phyloP scores from a whole-genome alignment of 345 rosid genomes.

The Gossypium mustelinum region DNA sequence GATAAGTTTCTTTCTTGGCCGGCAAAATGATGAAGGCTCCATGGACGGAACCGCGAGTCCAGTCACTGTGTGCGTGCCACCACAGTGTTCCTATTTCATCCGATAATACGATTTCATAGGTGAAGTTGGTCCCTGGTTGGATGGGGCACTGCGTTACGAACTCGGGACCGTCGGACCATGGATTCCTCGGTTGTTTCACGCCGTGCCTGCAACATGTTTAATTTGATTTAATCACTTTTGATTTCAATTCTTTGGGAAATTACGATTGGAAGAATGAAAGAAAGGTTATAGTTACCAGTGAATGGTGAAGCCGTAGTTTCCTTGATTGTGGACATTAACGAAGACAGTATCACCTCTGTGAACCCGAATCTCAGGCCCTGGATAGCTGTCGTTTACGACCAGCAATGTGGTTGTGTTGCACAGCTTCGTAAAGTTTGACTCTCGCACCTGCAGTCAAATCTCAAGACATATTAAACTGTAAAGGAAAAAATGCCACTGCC shows the following conservation, averaged over 20 bases:
- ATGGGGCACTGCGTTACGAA: slow-evolving; percentile 17
- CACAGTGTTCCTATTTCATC: slow-evolving; percentile 42
- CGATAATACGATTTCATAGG: slow-evolving; percentile 7
- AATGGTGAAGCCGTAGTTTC: slow-evolving; percentile 28
- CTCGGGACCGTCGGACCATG: neutral
- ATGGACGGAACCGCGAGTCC: slow-evolving; percentile 40
- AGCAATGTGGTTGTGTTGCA: neutral
- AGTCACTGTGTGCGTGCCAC: slow-evolving; percentile 63
- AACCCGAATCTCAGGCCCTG: slow-evolving; percentile 41
- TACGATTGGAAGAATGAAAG: neutral
- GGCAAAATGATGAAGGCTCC: slow-evolving; percentile 37
- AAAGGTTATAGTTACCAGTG: neutral
- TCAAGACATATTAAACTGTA: neutral
- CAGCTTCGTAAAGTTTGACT: neutral
- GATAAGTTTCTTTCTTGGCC: slow-evolving; percentile 20
- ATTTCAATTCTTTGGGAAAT: neutral
- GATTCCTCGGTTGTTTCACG: slow-evolving; percentile 30
- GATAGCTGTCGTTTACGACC: slow-evolving; percentile 26
- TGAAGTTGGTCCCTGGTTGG: slow-evolving; percentile 35
- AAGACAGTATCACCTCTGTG: slow-evolving; percentile 37
- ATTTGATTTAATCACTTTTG: neutral
- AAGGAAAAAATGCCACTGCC: neutral
- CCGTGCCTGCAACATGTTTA: slow-evolving; percentile 47
- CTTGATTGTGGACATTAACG: slow-evolving; percentile 48
- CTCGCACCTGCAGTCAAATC: neutral